Percentiles rank a stretch among this genome's conserved stretches.
These are phyloP conservation scores for Alternaria ethzedia DNA, from an alignment of 2,329 filamentous ascomycete species.

Conservation along the genomic window DNA sequence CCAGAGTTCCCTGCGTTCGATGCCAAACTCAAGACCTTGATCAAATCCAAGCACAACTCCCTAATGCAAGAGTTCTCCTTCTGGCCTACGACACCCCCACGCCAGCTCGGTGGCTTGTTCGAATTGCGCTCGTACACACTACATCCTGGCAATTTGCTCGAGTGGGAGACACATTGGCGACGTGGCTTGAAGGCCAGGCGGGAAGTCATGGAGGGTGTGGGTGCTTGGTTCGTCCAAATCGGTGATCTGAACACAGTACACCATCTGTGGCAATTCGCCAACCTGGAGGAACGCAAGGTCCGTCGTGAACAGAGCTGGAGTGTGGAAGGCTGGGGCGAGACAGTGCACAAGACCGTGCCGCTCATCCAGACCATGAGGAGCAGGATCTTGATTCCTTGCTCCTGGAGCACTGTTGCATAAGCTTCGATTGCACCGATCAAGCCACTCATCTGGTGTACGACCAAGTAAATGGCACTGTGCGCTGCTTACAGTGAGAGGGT, in stretches of 20 bases:
- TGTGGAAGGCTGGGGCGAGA: conserved; percentile 94
- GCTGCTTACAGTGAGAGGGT: not conserved
- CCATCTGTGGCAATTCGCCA: conserved; percentile 98
- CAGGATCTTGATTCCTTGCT: conserved; percentile 89
- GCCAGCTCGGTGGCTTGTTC: conserved; percentile 88
- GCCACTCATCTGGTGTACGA: not conserved
- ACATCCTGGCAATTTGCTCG: conserved; percentile 91
- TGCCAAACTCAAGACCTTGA: conserved; percentile 80
- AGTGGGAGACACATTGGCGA: conserved; percentile 99
- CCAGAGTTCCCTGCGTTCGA: conserved; percentile 87
- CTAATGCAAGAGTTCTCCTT: conserved; percentile 99
- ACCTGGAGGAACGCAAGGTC: conserved; percentile 89
- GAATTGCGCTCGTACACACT: conserved; percentile 96
- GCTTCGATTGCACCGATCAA: not conserved
- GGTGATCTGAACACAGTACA: conserved; percentile 97
- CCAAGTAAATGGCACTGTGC: not conserved
- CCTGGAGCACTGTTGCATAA: conserved; percentile 91
- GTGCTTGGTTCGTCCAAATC: conserved; percentile 98
- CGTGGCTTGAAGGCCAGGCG: conserved; percentile 86
- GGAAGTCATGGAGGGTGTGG: conserved; percentile 98
- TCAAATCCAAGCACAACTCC: conserved; percentile 82
- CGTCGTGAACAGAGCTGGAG: conserved; percentile 94
- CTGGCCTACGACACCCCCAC: conserved; percentile 94
- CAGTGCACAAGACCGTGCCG: conserved; percentile 97
- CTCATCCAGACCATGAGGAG: conserved; percentile 97